Percentiles rank a stretch among this genome's conserved stretches.
Conservation (phyloP, 2,329 filamentous ascomycete genomes). For the Hymenoscyphus occultus region DNA sequence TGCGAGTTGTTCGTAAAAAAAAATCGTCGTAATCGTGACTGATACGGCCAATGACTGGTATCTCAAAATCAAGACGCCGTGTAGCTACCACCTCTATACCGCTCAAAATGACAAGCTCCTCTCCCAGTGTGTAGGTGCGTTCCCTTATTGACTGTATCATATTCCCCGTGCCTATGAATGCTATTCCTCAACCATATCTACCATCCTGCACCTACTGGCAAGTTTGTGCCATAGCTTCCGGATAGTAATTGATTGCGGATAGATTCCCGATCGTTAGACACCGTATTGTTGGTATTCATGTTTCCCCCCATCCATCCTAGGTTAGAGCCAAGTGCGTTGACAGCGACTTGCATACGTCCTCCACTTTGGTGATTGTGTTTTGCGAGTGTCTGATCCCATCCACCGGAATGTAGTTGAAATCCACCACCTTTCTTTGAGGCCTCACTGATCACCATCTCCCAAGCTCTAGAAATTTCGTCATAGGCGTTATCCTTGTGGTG, state of each 20-base stretch:
- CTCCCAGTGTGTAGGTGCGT: constrained; percentile 25
- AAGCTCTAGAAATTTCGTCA: constrained; percentile 91
- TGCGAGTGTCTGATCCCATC: constrained; percentile 84
- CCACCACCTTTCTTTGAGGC: constrained; percentile 88
- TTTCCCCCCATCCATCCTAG: constrained; percentile 71
- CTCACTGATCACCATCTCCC: constrained; percentile 87
- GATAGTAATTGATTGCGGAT: constrained; percentile 62
- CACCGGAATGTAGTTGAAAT: constrained; percentile 82
- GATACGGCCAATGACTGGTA: constrained; percentile 24
- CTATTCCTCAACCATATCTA: constrained; percentile 43
- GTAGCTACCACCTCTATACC: constrained; percentile 27
- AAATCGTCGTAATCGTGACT: constrained; percentile 35
- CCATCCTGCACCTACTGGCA: constrained; percentile 59
- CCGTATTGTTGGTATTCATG: constrained; percentile 20
- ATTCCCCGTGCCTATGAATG: constrained; percentile 7
- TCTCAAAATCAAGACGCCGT: constrained; percentile 29
- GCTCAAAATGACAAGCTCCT: constrained; percentile 26
- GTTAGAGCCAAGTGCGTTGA: constrained; percentile 70
- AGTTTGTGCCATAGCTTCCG: constrained; percentile 52
- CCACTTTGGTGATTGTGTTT: constrained; percentile 87
- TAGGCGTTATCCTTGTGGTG: constrained; percentile 94
- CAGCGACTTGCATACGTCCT: constrained; percentile 75
- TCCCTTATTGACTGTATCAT: constrained; percentile 15
- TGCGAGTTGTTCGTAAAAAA: constrained; percentile 26
- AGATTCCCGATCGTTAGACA: constrained; percentile 48